Evolutionary conservation across 768 basidiomycete species (phyloP).

Genomic region (Lactarius vividus): DNA sequence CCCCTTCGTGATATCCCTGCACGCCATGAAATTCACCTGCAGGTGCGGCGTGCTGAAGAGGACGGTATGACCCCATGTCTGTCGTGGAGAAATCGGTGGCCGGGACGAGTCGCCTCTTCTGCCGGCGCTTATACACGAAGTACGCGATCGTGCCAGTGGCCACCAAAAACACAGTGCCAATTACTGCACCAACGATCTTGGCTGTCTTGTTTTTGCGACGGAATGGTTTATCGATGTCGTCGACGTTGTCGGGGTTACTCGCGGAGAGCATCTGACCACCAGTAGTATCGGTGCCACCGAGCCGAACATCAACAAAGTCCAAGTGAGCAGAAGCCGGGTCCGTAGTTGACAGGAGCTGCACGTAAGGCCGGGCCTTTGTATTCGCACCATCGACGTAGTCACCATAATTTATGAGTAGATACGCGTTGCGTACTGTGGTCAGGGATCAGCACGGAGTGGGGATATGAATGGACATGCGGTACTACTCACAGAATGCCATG

Average conservation of each 20-base stretch:
- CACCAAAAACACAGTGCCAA: constrained; percentile 5
- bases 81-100: not conserved
- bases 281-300: constrained; percentile 27
- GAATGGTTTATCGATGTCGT: not conserved
- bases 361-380: constrained; percentile 47
- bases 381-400: constrained; percentile 49
- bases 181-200: constrained; percentile 1
- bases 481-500: constrained; percentile 63
- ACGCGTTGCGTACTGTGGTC: constrained; percentile 59
- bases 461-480: not conserved
- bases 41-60: constrained; percentile 16
- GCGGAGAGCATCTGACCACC: not conserved
- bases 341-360: constrained; percentile 62
- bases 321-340: constrained; percentile 41
- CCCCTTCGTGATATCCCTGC: constrained; percentile 7
- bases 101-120: not conserved
- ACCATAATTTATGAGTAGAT: constrained; percentile 62
- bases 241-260: not conserved
- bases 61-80: constrained; percentile 12
- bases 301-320: constrained; percentile 37
- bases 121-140: not conserved
- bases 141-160: not conserved
- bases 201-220: not conserved
- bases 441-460: not conserved
- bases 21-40: constrained; percentile 7